Percentiles rank a stretch among this genome's conserved stretches.
phyloP scores from a whole-genome alignment of 208 protist genomes.

The Crithidia mellificae region DNA sequence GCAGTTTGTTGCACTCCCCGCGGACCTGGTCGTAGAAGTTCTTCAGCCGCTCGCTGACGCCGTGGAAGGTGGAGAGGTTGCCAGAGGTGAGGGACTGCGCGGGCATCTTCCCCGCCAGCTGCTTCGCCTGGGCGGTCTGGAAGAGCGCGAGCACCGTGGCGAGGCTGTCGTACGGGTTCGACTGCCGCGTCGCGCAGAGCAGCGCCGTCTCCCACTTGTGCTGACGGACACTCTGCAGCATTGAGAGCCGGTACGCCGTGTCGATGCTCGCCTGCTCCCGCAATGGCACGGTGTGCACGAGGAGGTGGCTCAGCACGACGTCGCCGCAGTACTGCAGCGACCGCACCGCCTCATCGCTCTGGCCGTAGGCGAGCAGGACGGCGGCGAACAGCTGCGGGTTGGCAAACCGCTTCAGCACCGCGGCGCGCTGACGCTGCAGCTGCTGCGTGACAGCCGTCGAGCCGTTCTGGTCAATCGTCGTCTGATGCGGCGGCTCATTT shows the following conservation, averaged over 20 bases:
- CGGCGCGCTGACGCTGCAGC: conserved; percentile 42
- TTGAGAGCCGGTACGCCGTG: conserved; percentile 69
- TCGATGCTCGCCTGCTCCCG: conserved; percentile 83
- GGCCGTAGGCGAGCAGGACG: conserved; percentile 54
- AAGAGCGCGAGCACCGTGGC: conserved; percentile 72
- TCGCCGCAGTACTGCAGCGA: conserved; percentile 62
- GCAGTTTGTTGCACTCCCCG: conserved; percentile 53
- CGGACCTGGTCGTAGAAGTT: conserved; percentile 72
- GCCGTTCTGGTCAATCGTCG: conserved; percentile 63
- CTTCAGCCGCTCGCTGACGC: conserved; percentile 63
- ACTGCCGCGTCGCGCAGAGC: conserved; percentile 65
- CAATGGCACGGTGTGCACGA: conserved; percentile 83
- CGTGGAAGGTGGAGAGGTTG: conserved; percentile 41
- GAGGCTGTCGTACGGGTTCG: conserved; percentile 77
- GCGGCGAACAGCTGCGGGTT: conserved; percentile 76
- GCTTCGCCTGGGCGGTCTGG: conserved; percentile 65
- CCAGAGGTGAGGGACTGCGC: conserved; percentile 45
- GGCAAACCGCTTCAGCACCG: conserved; percentile 37
- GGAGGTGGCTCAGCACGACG: conserved; percentile 63
- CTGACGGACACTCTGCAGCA: conserved; percentile 67
- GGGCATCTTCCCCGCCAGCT: conserved; percentile 27
- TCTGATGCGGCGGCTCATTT: conserved; percentile 57
- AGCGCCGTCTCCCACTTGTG: conserved; percentile 80
- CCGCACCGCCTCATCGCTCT: conserved; percentile 74
- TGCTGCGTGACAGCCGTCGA: conserved; percentile 38